phyloP scores from a whole-genome alignment of 306 rosid species.

The Betula pendula region DNA sequence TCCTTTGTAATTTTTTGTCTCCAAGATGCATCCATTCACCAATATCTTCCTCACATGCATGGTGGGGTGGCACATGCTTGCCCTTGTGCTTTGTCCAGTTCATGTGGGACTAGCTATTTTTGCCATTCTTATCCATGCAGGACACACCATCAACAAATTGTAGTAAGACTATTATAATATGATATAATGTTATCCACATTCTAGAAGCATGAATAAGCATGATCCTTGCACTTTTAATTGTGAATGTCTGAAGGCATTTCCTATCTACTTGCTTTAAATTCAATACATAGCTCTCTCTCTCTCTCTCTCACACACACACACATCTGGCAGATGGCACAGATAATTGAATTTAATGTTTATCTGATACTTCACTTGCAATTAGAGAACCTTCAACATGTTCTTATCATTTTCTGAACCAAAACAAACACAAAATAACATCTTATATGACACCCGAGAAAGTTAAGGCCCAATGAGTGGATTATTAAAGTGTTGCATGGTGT shows the following conservation, averaged over 20 bases:
- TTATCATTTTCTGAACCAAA: not conserved
- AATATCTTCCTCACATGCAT: slow-evolving; percentile 32
- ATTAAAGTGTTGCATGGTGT: too few relatives aligned
- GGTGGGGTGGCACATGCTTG: slow-evolving; percentile 19
- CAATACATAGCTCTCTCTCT: slow-evolving; percentile 26
- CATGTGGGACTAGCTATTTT: slow-evolving; percentile 37
- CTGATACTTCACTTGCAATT: not conserved
- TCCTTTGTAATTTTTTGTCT: not conserved
- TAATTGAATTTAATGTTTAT: not conserved
- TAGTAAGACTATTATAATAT: not conserved
- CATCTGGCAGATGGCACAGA: not conserved
- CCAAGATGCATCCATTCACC: not conserved
- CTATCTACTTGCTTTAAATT: slow-evolving; percentile 24
- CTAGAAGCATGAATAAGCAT: slow-evolving; percentile 8
- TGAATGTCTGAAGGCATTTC: slow-evolving; percentile 30
- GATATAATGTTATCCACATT: not conserved
- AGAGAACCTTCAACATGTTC: not conserved
- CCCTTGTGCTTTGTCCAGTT: slow-evolving; percentile 26
- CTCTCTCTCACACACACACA: not conserved
- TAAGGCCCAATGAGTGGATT: too few relatives aligned
- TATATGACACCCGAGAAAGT: too few relatives aligned
- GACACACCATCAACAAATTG: slow-evolving; percentile 20
- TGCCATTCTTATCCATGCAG: slow-evolving; percentile 21
- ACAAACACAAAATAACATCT: not conserved
- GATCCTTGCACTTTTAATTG: slow-evolving; percentile 34